phyloP scores from a whole-genome alignment of 108 stramenopile genomes.

The Skeletonema marinoi region DNA sequence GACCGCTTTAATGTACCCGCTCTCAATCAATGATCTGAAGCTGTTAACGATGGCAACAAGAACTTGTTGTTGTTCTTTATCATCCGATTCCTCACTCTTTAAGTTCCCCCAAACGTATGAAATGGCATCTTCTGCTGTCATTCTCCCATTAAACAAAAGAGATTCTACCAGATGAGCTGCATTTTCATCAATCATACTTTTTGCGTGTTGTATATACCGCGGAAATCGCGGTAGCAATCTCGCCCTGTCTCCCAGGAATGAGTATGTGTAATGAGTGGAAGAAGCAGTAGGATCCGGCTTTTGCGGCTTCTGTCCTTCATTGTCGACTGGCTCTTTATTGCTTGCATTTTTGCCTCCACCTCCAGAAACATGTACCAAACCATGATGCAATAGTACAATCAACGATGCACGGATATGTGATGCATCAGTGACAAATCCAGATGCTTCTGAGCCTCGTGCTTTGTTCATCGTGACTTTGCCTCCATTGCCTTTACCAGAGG shows the following conservation, averaged over 20 bases:
- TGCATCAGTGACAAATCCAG: slow-evolving; percentile 52
- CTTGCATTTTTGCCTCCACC: background rate
- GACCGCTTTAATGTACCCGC: slow-evolving; percentile 65
- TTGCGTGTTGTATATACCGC: slow-evolving; percentile 62
- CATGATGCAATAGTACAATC: slow-evolving; percentile 76
- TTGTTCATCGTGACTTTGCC: slow-evolving; percentile 44
- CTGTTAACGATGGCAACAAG: slow-evolving; percentile 52
- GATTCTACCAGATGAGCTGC: slow-evolving; percentile 66
- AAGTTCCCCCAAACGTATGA: slow-evolving; percentile 50
- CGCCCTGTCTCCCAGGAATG: slow-evolving; percentile 57
- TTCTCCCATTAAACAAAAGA: slow-evolving; percentile 62
- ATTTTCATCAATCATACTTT: slow-evolving; percentile 55
- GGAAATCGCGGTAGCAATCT: slow-evolving; percentile 66
- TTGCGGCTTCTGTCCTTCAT: background rate
- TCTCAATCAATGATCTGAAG: slow-evolving; percentile 54
- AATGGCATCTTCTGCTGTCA: slow-evolving; percentile 64
- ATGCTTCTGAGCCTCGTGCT: slow-evolving; percentile 41
- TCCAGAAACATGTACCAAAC: slow-evolving; percentile 54
- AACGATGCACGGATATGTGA: slow-evolving; percentile 67
- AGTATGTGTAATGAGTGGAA: slow-evolving; percentile 53
- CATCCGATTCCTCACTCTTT: slow-evolving; percentile 1
- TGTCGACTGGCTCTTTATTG: background rate
- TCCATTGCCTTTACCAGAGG: slow-evolving; percentile 2
- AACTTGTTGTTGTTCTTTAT: slow-evolving; percentile 12
- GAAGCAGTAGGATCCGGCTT: slow-evolving; percentile 23